Conservation (phyloP, 805 yeast genomes). For the Zygotorulaspora danielsina region DNA sequence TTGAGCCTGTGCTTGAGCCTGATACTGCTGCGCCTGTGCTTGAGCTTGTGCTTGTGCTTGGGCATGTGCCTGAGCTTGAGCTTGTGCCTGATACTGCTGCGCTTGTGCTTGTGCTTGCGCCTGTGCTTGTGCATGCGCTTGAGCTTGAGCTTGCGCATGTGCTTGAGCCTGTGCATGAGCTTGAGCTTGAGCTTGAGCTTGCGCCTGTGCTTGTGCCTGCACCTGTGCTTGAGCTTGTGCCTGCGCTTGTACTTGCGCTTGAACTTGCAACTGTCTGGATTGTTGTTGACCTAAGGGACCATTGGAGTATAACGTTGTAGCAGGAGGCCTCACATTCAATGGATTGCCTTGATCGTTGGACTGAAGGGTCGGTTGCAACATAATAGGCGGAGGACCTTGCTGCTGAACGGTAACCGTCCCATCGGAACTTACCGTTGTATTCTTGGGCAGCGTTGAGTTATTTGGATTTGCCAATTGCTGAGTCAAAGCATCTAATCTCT, state of each 20-base stretch:
- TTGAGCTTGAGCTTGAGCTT: not conserved
- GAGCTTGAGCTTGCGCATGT: constrained; percentile 22
- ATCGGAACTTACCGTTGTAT: constrained; percentile 8
- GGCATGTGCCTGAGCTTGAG: not conserved
- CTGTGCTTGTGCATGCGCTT: constrained; percentile 16
- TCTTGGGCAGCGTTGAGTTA: constrained; percentile 9
- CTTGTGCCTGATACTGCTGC: not conserved
- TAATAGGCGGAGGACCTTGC: constrained; percentile 26
- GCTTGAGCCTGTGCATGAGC: constrained; percentile 1
- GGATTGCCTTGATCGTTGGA: constrained; percentile 32
- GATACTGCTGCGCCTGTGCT: constrained; percentile 3
- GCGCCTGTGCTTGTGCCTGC: not conserved
- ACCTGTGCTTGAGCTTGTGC: constrained; percentile 17
- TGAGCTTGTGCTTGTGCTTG: constrained; percentile 12
- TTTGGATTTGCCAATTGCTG: constrained; percentile 41
- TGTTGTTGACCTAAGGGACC: constrained; percentile 17
- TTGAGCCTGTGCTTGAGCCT: constrained; percentile 6
- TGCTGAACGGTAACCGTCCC: constrained; percentile 11
- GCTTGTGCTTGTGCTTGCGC: constrained; percentile 12
- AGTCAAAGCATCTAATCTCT: constrained; percentile 80
- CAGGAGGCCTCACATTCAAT: constrained; percentile 27
- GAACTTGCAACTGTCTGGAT: constrained; percentile 7
- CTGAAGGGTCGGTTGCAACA: constrained; percentile 34
- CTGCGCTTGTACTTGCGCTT: constrained; percentile 22
- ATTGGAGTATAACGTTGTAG: constrained; percentile 17